Base-by-base conservation (phyloP, 306 rosid species). In the Trichosanthes cucumerina region DNA sequence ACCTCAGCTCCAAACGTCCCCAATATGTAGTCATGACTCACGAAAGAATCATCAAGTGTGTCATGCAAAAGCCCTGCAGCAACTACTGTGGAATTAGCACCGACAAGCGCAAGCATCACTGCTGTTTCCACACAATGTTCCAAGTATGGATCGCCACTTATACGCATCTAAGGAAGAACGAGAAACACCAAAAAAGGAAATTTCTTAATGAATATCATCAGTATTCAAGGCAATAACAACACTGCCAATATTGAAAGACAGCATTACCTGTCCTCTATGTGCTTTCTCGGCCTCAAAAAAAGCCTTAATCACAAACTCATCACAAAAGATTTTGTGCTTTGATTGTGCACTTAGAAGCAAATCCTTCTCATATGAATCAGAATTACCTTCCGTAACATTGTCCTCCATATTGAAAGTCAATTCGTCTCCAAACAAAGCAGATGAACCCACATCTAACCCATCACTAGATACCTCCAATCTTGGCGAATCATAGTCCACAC, bases 1-100 rank as follows among this genome's bases (percentile, higher is more conserved):
- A 91, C 94, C 73, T 89, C 97, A 63, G 92, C 86, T 24, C 97
- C 98, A 83, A 92, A 92, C 52, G 82, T 85, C 75, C 82, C 88
- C 79, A 73, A 81, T 80, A 96, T 86, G 76, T 90, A 87, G 88
- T 91, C 97, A 46, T 86, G 87, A 53, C 85, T 86, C 84, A 92
- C 79, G 80, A 78, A 91, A 76, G 98, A 88, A 80, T 96, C 98
- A 74, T 96, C 98, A 81, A 96, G 91, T 15, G 98, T 88, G 82
- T 96, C 99, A 75, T 92, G 99, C 82, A 96, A 88, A 68, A 96
- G 99, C 86, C 99, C 99, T 19, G 97, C 98, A 71, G 98, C 98
- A 83, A 96, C 97, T 43, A 96, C 91, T 31, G 96, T 89, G 0
- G 97, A 86, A 91, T 91, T 91, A 26, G 96, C 98, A 66, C 98